Base-by-base conservation (phyloP, 352 stramenopile genomes). In the Thalassiosira mediterranea region DNA sequence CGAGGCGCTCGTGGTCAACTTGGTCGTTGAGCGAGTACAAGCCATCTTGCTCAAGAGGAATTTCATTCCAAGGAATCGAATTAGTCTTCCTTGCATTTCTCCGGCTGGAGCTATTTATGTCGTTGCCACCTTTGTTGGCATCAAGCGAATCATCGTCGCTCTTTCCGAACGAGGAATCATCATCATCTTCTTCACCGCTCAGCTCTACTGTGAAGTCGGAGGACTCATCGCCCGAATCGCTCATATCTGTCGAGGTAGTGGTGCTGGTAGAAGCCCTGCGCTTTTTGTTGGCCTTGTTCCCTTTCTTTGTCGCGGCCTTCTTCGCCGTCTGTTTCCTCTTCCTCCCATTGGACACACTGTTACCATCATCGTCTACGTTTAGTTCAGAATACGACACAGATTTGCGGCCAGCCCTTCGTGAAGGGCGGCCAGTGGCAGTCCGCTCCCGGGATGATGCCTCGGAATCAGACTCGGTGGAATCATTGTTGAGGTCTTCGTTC, bases 21-120 rank as follows among this genome's bases (percentile, higher is more conserved):
- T 28, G 8, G 38, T 58, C 13, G 13, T 47, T 29, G 65, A 42
- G 7, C 13, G 34, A 42, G 13, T 13, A 42, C 13, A 42, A 42
- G 34, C 34, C 34, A 13, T 42, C 52, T 8, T 29, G 5, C 29
- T 68, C 42, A 7, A 76, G 38, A 31, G 52, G 26, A 26, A 83
- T 83, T 59, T 83, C 75, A 48, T 80, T 68, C 75, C 75, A 83
- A 31, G 42, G 61, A 53, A 83, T 73, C 25, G 48, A 59, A 4
- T 32, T 26, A 2, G 23, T 31, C 17, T 8, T 34, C 7, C 58
- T 70, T 63, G n/a, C 38, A 37, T 19, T 67, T 26, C 15, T 19
- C 37, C 0, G 4, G n/a, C 23, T 67, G 52, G 40, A 44, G 34
- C 0, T 65, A 61, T 28, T 53, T 42, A 13, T 42, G 34, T 7